Evolutionary conservation across 257 asterid species (phyloP).

Genomic region (Asclepias syriaca): DNA sequence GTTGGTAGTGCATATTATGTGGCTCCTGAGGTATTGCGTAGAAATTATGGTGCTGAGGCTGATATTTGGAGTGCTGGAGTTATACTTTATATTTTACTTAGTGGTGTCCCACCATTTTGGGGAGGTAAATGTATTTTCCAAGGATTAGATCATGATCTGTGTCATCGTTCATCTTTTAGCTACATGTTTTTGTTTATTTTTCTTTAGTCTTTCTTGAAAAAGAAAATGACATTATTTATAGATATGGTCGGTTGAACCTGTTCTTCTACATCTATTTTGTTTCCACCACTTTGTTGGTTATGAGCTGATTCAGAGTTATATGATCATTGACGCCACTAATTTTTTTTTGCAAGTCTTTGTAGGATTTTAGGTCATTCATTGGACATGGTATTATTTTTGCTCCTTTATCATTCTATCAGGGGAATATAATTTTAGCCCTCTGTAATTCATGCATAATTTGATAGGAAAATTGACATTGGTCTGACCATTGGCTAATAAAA

Average conservation of each 20-base stretch:
- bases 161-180: not conserved
- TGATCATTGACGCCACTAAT: not conserved
- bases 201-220: not conserved
- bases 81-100: conserved; percentile 66
- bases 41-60: conserved; percentile 73
- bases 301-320: not conserved
- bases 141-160: not conserved
- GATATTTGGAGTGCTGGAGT: conserved; percentile 97
- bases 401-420: not conserved
- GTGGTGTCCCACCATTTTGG: conserved; percentile 92
- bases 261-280: not conserved
- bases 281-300: not conserved
- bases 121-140: conserved; percentile 50
- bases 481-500: not conserved
- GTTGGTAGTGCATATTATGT: conserved; percentile 93
- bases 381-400: not conserved
- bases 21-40: conserved; percentile 84
- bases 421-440: not conserved
- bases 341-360: not conserved
- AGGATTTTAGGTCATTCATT: conserved; percentile 1
- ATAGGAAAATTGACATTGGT: not conserved
- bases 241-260: not conserved
- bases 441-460: not conserved
- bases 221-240: not conserved
- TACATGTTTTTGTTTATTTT: not conserved